A percentile compares a stretch with the other conserved stretches of the same genome.
These are phyloP conservation scores for Aspergillus sclerotialis DNA, from an alignment of 2,329 filamentous ascomycete genomes.

Conservation along the genomic window DNA sequence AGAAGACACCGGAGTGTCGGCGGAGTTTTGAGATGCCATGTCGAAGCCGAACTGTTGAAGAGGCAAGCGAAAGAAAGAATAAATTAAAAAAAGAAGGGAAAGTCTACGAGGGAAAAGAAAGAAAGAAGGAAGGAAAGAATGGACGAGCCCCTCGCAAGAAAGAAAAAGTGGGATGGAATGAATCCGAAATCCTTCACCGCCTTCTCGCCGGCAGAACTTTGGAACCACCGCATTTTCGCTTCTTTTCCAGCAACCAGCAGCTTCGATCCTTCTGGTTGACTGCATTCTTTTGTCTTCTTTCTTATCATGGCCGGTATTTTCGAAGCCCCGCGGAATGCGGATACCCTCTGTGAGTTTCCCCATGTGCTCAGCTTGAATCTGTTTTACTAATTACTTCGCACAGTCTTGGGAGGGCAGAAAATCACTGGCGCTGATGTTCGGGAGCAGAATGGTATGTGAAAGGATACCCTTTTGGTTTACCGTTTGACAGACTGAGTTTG, in stretches of 20 bases:
- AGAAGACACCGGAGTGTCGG: constrained; percentile 18
- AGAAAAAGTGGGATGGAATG: constrained; percentile 31
- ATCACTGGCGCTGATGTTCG: constrained; percentile 94
- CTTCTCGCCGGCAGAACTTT: constrained; percentile 35
- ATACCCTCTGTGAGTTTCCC: constrained; percentile 67
- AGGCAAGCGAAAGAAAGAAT: constrained; percentile 12
- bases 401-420: constrained; percentile 90
- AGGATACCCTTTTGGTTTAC: constrained; percentile 2
- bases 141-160: neutral
- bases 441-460: constrained; percentile 77
- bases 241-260: constrained; percentile 17
- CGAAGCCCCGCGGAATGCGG: constrained; percentile 83
- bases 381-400: constrained; percentile 27
- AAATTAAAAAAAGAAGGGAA: constrained; percentile 11
- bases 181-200: constrained; percentile 31
- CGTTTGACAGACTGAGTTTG: constrained; percentile 3
- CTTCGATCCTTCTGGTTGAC: constrained; percentile 13
- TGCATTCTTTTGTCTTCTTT: constrained; percentile 10
- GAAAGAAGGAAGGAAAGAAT: constrained; percentile 2
- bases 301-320: constrained; percentile 84
- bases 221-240: constrained; percentile 21
- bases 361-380: neutral
- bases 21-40: constrained; percentile 27
- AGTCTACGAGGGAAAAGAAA: constrained; percentile 5
- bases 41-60: constrained; percentile 9